Evolutionary conservation across 257 asterid genomes (phyloP), one percentile per base, ranked within the genome.

Genomic region (Capsicum pubescens): DNA sequence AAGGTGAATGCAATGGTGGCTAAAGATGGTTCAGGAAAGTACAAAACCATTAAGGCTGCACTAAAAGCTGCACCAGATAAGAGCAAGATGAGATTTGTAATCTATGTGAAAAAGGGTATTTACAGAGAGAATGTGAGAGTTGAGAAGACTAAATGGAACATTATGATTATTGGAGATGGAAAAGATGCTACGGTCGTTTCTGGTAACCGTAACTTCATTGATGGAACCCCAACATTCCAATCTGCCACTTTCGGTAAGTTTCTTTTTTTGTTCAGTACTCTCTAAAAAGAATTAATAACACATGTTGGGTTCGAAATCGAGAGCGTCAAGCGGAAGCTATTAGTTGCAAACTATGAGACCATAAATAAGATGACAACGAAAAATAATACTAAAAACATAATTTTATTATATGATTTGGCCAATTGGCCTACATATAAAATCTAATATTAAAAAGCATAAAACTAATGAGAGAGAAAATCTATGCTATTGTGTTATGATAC

Each of bases 111-210:
- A 83, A 86, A 71, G 12, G 91, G 94, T 7, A 72, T 88, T 61
- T 90, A 91, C 80, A 76, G 61, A 14, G 92, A 88, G 87, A 87
- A 90, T 81, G 93, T 91, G 14, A 87, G 84, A 58, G 66, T 90
- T 79, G 91, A 91, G 87, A 91, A 87, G 83, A 60, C 82, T 5
- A 87, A 82, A 83, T 90, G 94, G 92, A 90, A 90, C 59, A 91
- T 90, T 52, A 87, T 91, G 90, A 86, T 91, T 57, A 84, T 91
- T 77, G 92, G 93, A 14, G 91, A 90, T 81, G 94, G 94, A 44
- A 91, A 83, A 72, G 68, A 81, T 54, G 84, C 85, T 26, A 91
- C 92, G 3, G 58, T 88, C 79, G 88, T 91, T 16, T 68, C 88
- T n/a, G 89, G 91, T 26, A 85, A 77, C 55, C 88, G 86, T 46